Evolutionary conservation across 1,284 basidiomycete species (phyloP).

Genomic region (Sporisorium reilianum): DNA sequence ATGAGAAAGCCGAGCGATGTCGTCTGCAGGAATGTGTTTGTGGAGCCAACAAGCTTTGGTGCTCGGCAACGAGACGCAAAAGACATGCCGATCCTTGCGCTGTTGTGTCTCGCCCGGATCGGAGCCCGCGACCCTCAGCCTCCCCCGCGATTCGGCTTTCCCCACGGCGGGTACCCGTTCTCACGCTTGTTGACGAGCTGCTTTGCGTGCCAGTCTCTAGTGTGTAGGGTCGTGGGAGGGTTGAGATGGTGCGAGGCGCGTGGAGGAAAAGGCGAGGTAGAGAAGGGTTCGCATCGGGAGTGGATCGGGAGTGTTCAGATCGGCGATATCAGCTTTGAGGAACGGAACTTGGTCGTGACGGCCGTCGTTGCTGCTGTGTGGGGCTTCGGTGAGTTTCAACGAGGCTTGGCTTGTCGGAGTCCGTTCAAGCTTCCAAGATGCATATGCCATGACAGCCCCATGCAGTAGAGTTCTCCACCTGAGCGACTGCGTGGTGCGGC

Average conservation of each 20-base stretch:
- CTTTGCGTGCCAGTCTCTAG: too few relatives aligned
- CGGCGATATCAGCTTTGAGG: too few relatives aligned
- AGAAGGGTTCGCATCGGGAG: too few relatives aligned
- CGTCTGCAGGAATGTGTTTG: not conserved
- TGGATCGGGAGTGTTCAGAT: too few relatives aligned
- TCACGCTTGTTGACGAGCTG: too few relatives aligned
- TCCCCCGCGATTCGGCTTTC: not conserved
- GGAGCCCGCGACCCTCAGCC: not conserved
- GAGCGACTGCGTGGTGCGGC: too few relatives aligned
- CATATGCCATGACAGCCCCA: not conserved
- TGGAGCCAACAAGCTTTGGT: too few relatives aligned
- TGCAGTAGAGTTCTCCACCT: not conserved
- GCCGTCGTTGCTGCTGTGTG: too few relatives aligned
- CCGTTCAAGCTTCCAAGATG: not conserved
- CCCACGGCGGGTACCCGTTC: not conserved
- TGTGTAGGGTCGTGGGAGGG: too few relatives aligned
- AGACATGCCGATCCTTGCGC: conserved; percentile 5
- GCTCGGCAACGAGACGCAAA: not conserved
- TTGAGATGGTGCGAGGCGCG: too few relatives aligned
- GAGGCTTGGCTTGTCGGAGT: not conserved
- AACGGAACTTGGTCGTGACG: too few relatives aligned
- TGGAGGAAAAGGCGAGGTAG: too few relatives aligned
- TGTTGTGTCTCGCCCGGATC: not conserved
- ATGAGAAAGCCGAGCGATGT: not conserved
- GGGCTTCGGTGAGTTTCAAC: not conserved